A percentile compares a stretch with the other conserved stretches of the same genome.
Evolutionary conservation across 805 yeast species (phyloP).

Genomic region (Candida boleticola): DNA sequence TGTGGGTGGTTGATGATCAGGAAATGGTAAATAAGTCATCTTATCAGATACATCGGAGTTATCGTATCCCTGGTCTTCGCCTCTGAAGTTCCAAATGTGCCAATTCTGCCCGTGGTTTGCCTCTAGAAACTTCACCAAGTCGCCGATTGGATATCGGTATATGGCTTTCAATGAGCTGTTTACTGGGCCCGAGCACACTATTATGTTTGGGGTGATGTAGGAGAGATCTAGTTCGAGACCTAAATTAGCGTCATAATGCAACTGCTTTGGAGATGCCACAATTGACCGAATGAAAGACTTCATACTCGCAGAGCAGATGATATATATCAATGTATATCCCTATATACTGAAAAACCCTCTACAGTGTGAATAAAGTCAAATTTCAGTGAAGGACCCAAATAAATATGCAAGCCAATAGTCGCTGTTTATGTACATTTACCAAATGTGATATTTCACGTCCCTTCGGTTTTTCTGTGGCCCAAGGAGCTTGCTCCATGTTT

Average conservation of each 20-base stretch:
- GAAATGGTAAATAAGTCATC: constrained; percentile 53
- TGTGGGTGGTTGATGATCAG: constrained; percentile 79
- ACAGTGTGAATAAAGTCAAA: no score
- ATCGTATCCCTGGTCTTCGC: constrained; percentile 46
- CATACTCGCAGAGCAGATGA: constrained; percentile 2
- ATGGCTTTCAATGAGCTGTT: constrained; percentile 37
- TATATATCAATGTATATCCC: no score
- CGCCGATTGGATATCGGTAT: constrained; percentile 51
- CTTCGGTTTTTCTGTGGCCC: no score
- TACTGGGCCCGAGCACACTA: constrained; percentile 79
- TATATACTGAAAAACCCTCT: no score
- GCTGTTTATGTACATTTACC: no score
- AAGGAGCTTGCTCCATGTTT: no score
- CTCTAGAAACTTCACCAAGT: constrained; percentile 49
- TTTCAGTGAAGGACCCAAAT: no score
- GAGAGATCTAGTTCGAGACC: constrained; percentile 56
- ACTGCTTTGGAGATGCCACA: constrained; percentile 21
- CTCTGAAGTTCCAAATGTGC: constrained; percentile 73
- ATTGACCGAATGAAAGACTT: constrained; percentile 13
- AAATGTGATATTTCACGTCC: no score
- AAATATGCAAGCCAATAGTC: no score
- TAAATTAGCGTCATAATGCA: constrained; percentile 16
- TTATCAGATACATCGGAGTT: constrained; percentile 34
- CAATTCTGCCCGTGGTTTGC: constrained; percentile 53
- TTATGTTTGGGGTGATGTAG: constrained; percentile 59